phyloP scores from a whole-genome alignment of 805 yeast genomes.

The Hanseniaspora mollemarum region DNA sequence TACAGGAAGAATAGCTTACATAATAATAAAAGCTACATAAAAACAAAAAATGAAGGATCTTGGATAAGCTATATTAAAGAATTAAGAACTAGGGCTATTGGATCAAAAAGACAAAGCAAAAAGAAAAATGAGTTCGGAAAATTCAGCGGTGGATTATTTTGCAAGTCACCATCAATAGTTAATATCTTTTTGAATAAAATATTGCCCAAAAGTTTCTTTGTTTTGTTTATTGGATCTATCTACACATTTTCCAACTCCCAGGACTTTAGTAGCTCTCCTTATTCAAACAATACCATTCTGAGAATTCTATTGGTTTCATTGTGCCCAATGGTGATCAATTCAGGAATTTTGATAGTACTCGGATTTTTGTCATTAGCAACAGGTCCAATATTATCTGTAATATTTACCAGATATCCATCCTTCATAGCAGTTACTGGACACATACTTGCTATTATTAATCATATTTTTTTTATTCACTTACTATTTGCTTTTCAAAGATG shows the following conservation, averaged over 20 bases:
- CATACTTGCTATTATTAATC: slow-evolving; percentile 36
- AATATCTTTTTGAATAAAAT: slow-evolving; percentile 30
- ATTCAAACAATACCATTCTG: slow-evolving; percentile 34
- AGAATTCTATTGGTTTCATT: slow-evolving; percentile 37
- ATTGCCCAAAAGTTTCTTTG: slow-evolving; percentile 32
- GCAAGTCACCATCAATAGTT: slow-evolving; percentile 32
- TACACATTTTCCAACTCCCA: slow-evolving; percentile 47
- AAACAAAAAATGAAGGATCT: slow-evolving; percentile 19
- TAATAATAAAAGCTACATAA: slow-evolving; percentile 13
- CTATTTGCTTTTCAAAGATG: slow-evolving; percentile 48
- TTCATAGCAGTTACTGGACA: slow-evolving; percentile 42
- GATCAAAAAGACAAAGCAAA: slow-evolving; percentile 39
- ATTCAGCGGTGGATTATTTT: slow-evolving; percentile 1
- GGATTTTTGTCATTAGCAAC: slow-evolving; percentile 35
- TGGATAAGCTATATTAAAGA: slow-evolving; percentile 43
- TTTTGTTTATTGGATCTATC: slow-evolving; percentile 34
- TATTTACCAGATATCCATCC: slow-evolving; percentile 37
- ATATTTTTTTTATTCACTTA: slow-evolving; percentile 40
- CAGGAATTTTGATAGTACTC: slow-evolving; percentile 31
- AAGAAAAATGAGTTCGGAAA: slow-evolving; percentile 31
- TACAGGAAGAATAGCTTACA: slow-evolving; percentile 20
- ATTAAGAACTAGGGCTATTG: slow-evolving; percentile 44
- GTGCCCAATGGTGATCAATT: slow-evolving; percentile 40
- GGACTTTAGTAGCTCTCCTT: slow-evolving; percentile 32
- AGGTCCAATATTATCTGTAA: slow-evolving; percentile 39